Percentiles rank a stretch among this genome's conserved stretches.
Conservation (phyloP, 495 filamentous ascomycete species). For the Xylaria sp. region DNA sequence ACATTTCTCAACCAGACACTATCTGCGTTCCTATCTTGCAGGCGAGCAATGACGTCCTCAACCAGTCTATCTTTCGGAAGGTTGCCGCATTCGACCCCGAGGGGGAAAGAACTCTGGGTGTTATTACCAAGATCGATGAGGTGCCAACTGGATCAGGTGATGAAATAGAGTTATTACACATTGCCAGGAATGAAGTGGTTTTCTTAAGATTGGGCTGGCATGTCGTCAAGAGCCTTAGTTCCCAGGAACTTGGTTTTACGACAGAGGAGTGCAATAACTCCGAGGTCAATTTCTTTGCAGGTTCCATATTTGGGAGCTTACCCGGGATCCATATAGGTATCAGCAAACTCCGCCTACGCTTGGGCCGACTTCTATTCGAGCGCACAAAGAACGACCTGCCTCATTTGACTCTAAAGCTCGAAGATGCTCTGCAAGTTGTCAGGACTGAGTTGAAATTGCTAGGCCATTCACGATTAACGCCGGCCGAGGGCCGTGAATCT, state of each 20-base stretch:
- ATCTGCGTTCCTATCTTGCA: not conserved
- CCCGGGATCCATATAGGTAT: not conserved
- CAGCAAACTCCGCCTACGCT: not conserved
- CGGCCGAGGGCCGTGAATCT: not conserved
- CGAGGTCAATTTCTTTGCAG: not conserved
- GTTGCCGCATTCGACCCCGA: not conserved
- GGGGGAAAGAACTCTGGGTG: not conserved
- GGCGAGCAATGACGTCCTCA: not conserved
- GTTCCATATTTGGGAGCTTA: not conserved
- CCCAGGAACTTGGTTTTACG: not conserved
- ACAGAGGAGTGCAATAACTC: not conserved
- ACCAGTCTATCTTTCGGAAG: not conserved
- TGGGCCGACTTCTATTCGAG: not conserved
- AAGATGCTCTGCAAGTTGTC: not conserved
- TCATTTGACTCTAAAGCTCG: not conserved
- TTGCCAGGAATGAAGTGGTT: not conserved
- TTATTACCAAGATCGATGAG: not conserved
- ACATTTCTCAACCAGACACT: not conserved
- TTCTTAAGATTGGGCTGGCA: not conserved
- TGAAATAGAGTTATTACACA: not conserved
- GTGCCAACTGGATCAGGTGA: not conserved
- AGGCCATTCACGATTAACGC: not conserved
- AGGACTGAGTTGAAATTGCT: not conserved
- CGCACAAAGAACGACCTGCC: not conserved
- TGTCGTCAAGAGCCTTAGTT: not conserved